These are phyloP conservation scores for Penicillium roqueforti DNA, from an alignment of 495 filamentous ascomycete genomes.

Conservation along the genomic window DNA sequence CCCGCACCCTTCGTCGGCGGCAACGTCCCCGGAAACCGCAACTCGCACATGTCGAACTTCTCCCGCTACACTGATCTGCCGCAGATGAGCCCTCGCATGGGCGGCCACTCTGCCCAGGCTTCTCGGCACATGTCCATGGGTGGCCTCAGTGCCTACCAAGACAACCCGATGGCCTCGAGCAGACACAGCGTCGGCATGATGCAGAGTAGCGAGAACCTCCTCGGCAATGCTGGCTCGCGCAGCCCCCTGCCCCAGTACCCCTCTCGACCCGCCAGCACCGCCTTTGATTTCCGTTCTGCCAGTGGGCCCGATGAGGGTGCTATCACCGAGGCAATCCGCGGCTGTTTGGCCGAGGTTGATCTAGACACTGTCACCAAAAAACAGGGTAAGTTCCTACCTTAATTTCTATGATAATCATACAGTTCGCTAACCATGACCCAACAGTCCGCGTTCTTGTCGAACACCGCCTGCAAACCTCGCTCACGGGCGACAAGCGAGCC, in stretches of 20 bases:
- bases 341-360: slow-evolving; percentile 83
- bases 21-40: slow-evolving; percentile 48
- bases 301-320: slow-evolving; percentile 65
- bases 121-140: slow-evolving; percentile 60
- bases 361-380: slow-evolving; percentile 97
- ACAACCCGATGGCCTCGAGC: slow-evolving; percentile 43
- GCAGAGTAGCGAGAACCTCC: slow-evolving; percentile 60
- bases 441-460: slow-evolving; percentile 81
- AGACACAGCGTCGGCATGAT: slow-evolving; percentile 46
- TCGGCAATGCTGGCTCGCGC: slow-evolving; percentile 48
- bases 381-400: slow-evolving; percentile 54
- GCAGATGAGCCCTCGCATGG: slow-evolving; percentile 26
- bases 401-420: not conserved
- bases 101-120: slow-evolving; percentile 30
- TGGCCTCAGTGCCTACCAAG: slow-evolving; percentile 54
- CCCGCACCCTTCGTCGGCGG: slow-evolving; percentile 60
- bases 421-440: slow-evolving; percentile 19
- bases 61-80: slow-evolving; percentile 51
- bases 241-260: slow-evolving; percentile 46
- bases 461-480: slow-evolving; percentile 82
- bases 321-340: slow-evolving; percentile 79
- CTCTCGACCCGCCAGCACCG: slow-evolving; percentile 61
- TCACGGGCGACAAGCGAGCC: slow-evolving; percentile 72
- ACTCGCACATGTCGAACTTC: slow-evolving; percentile 55
- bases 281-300: slow-evolving; percentile 63